These are phyloP conservation scores for Primulina huaijiensis DNA, from an alignment of 257 asterid genomes.

Conservation along the genomic window DNA sequence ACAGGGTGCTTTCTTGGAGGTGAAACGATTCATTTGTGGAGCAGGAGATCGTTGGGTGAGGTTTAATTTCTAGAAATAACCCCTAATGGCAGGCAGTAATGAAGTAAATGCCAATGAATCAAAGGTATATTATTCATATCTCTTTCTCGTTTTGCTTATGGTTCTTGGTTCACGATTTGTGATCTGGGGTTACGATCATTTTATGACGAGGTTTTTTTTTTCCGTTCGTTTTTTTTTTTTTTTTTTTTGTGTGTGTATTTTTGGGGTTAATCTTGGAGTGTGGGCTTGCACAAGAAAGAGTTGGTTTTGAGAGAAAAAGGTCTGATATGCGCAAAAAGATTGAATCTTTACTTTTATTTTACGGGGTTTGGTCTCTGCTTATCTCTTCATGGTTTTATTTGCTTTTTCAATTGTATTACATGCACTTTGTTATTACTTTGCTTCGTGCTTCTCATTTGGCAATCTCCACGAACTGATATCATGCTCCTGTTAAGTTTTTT, in stretches of 20 bases:
- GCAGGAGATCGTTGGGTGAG: neutral
- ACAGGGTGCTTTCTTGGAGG: neutral
- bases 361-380: conserved; percentile 16
- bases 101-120: conserved; percentile 51
- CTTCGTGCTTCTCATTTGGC: conserved; percentile 29
- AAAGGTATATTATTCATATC: conserved; percentile 33
- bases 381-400: conserved; percentile 14
- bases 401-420: conserved; percentile 7
- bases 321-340: conserved; percentile 28
- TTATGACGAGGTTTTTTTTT: conserved; percentile 16
- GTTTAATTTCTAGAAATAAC: conserved; percentile 15
- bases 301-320: conserved; percentile 17
- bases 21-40: neutral
- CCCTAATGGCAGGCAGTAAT: conserved; percentile 46
- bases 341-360: conserved; percentile 30
- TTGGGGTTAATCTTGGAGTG: conserved; percentile 23
- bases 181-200: conserved; percentile 29
- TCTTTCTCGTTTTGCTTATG: neutral
- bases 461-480: conserved; percentile 26
- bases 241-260: neutral
- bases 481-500: conserved; percentile 34
- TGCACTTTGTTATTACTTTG: conserved; percentile 25
- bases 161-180: neutral
- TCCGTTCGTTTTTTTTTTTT: neutral
- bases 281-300: conserved; percentile 22